Conservation (phyloP, 2,329 filamentous ascomycete genomes). For the Penicillium sp. region DNA sequence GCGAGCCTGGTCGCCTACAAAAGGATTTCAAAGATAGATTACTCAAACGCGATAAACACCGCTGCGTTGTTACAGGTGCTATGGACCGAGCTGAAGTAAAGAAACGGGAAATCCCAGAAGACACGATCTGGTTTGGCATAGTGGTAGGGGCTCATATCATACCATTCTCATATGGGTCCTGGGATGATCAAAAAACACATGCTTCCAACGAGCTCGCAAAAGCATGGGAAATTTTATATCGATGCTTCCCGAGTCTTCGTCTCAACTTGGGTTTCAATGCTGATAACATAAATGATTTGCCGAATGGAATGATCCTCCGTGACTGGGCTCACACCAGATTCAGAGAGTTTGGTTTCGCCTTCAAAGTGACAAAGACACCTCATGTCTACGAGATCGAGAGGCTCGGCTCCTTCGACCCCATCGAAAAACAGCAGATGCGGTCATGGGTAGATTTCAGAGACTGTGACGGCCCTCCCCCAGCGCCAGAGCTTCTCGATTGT, state of each 20-base stretch:
- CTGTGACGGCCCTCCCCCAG: neutral
- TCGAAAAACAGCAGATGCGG: neutral
- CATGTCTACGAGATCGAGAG: neutral
- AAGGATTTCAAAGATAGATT: neutral
- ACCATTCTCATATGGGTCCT: neutral
- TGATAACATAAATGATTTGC: neutral
- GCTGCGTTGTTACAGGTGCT: neutral
- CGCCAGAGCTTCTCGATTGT: neutral
- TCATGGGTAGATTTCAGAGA: neutral
- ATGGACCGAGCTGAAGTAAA: neutral
- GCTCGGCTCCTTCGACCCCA: neutral
- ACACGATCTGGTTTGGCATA: neutral
- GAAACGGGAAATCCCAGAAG: neutral
- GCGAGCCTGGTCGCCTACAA: neutral
- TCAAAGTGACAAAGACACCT: neutral
- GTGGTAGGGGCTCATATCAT: neutral
- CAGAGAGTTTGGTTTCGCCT: neutral
- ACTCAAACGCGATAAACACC: neutral
- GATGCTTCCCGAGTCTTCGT: neutral
- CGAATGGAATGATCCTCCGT: neutral
- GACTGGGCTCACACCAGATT: neutral
- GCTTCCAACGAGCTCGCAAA: neutral
- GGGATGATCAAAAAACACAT: neutral
- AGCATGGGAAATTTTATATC: neutral
- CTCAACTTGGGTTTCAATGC: neutral